Percentiles rank a stretch among this genome's conserved stretches.
Evolutionary conservation across 1,139 yeast genomes (phyloP).

Genomic region (Protomyces pachydermus): DNA sequence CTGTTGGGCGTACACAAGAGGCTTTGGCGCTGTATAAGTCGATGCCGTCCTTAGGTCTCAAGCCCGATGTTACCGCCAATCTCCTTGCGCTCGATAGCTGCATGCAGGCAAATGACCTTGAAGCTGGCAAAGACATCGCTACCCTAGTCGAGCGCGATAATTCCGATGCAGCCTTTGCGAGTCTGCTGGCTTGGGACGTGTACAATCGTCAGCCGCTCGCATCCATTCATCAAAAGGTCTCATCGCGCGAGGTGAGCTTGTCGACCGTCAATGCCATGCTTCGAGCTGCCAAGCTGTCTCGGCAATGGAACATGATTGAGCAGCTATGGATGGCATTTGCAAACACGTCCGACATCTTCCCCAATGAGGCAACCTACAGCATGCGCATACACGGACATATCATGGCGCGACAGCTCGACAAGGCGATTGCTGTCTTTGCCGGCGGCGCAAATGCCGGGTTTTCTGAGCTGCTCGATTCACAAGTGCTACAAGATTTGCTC

Average conservation of each 20-base stretch:
- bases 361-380: slow-evolving; percentile 8
- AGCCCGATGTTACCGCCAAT: background rate
- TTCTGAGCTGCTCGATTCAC: slow-evolving; percentile 18
- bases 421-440: slow-evolving; percentile 7
- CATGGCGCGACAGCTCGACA: background rate
- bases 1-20: background rate
- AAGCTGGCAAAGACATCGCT: background rate
- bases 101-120: background rate
- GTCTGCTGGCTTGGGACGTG: slow-evolving; percentile 12
- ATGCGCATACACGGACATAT: slow-evolving; percentile 8
- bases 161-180: slow-evolving; percentile 1
- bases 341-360: background rate
- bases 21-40: slow-evolving; percentile 1
- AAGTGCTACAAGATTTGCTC: slow-evolving; percentile 5
- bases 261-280: slow-evolving; percentile 15
- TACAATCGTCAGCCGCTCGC: slow-evolving; percentile 2
- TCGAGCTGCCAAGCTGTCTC: slow-evolving; percentile 6
- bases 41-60: slow-evolving; percentile 1
- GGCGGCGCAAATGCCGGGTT: slow-evolving; percentile 9
- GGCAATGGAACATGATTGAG: slow-evolving; percentile 9
- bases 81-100: slow-evolving; percentile 9
- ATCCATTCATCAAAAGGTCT: background rate
- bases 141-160: background rate
- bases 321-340: slow-evolving; percentile 6
- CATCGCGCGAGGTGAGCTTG: background rate